Percentiles rank a stretch among this genome's conserved stretches.
phyloP scores from a whole-genome alignment of 2,329 filamentous ascomycete genomes.

The Fusarium sp. region DNA sequence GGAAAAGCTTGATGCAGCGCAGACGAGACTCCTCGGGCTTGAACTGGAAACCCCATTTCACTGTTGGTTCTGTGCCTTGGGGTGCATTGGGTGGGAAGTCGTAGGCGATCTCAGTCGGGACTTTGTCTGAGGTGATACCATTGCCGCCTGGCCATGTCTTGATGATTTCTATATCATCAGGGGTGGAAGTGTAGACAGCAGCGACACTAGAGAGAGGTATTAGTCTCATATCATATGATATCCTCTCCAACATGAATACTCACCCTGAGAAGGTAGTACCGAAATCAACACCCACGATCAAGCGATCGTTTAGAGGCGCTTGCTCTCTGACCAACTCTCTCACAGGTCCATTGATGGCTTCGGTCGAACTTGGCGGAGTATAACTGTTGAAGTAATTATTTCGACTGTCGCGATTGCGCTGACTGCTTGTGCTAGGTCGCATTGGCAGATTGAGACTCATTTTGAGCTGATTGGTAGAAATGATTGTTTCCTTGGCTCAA shows the following conservation, averaged over 20 bases:
- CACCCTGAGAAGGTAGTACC: conserved; percentile 86
- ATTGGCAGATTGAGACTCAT: conserved; percentile 66
- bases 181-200: conserved; percentile 78
- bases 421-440: conserved; percentile 58
- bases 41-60: conserved; percentile 87
- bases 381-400: conserved; percentile 67
- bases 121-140: conserved; percentile 88
- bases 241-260: conserved; percentile 46
- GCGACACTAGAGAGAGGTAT: conserved; percentile 61
- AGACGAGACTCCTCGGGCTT: conserved; percentile 79
- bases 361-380: conserved; percentile 66
- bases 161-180: conserved; percentile 85
- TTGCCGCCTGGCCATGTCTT: conserved; percentile 87
- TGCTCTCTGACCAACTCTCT: conserved; percentile 66
- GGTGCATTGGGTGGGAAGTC: conserved; percentile 51
- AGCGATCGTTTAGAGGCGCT: conserved; percentile 66
- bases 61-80: conserved; percentile 57
- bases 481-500: conserved; percentile 14
- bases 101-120: conserved; percentile 81
- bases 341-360: conserved; percentile 71
- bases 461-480: conserved; percentile 25
- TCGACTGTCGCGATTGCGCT: conserved; percentile 64
- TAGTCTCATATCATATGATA: conserved; percentile 22
- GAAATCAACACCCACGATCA: conserved; percentile 85
- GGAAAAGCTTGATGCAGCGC: conserved; percentile 85